phyloP scores from a whole-genome alignment of 2,329 filamentous ascomycete species.

The Penicillium sp. region DNA sequence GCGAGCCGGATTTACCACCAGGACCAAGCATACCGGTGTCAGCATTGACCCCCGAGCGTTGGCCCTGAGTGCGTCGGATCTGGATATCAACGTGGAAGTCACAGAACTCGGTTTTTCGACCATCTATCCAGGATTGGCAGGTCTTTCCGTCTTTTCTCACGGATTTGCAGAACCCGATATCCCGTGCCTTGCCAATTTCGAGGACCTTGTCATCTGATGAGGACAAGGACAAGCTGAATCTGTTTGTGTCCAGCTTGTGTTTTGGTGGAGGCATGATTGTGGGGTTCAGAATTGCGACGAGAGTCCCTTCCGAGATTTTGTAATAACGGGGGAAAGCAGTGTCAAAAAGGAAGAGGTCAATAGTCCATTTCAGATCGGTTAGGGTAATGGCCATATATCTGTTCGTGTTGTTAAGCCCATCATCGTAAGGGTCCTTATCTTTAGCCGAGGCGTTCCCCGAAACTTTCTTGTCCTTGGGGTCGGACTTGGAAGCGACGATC shows the following conservation, averaged over 20 bases:
- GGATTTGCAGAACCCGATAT: constrained; percentile 84
- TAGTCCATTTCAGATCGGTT: constrained; percentile 82
- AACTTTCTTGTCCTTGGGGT: constrained; percentile 63
- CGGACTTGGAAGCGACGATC: constrained; percentile 83
- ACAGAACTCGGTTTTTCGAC: constrained; percentile 82
- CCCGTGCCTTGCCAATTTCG: constrained; percentile 79
- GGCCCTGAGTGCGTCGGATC: constrained; percentile 65
- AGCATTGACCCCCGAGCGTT: constrained; percentile 75
- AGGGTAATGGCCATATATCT: constrained; percentile 94
- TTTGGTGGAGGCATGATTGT: constrained; percentile 82
- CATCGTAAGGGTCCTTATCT: constrained; percentile 46
- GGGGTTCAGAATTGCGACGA: constrained; percentile 89
- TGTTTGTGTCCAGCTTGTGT: constrained; percentile 70
- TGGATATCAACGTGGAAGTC: constrained; percentile 87
- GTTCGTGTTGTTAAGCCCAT: constrained; percentile 57
- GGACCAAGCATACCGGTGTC: constrained; percentile 55
- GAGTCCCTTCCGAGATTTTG: constrained; percentile 87
- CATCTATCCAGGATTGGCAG: constrained; percentile 84
- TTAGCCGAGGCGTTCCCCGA: constrained; percentile 38
- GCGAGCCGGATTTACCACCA: constrained; percentile 38
- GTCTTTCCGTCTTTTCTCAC: constrained; percentile 77
- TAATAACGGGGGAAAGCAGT: constrained; percentile 89
- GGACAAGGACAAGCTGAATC: constrained; percentile 80
- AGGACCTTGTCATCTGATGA: constrained; percentile 85
- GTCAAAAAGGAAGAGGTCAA: constrained; percentile 90